Conservation (phyloP, 768 basidiomycete genomes). For the Termitomyces titanicus region DNA sequence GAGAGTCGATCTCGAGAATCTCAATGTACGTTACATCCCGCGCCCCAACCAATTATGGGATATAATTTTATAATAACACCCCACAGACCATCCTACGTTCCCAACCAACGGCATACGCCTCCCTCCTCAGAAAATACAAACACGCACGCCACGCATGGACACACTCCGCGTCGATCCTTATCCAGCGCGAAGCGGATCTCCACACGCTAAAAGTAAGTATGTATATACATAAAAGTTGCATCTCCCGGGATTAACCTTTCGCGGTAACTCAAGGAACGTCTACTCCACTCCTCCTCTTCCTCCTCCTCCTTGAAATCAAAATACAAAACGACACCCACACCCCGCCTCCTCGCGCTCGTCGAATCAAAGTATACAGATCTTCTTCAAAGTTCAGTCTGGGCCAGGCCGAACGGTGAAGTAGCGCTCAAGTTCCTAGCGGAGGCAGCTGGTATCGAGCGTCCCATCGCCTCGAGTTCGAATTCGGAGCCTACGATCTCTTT, state of each 20-base stretch:
- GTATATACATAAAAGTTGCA: no score
- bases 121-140: constrained; percentile 27
- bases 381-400: constrained; percentile 23
- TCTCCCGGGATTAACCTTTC: no score
- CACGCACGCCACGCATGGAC: constrained; percentile 31
- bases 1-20: constrained; percentile 5
- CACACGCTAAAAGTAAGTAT: constrained; percentile 24
- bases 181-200: constrained; percentile 30
- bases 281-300: not conserved
- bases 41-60: not conserved
- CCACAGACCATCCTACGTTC: constrained; percentile 27
- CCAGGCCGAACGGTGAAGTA: constrained; percentile 16
- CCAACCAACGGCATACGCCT: constrained; percentile 32
- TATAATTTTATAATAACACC: no score
- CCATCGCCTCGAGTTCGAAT: no score
- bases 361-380: constrained; percentile 26
- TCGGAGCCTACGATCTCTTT: no score
- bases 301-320: constrained; percentile 2
- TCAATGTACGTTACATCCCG: constrained; percentile 13
- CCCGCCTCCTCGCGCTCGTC: constrained; percentile 26
- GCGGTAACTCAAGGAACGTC: not conserved
- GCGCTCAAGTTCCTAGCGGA: constrained; percentile 26
- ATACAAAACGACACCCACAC: constrained; percentile 23
- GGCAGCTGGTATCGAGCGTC: constrained; percentile 22
- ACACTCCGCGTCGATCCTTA: constrained; percentile 30